Base-by-base conservation (phyloP, 2,329 filamentous ascomycete genomes). In the Fusarium acutatum region DNA sequence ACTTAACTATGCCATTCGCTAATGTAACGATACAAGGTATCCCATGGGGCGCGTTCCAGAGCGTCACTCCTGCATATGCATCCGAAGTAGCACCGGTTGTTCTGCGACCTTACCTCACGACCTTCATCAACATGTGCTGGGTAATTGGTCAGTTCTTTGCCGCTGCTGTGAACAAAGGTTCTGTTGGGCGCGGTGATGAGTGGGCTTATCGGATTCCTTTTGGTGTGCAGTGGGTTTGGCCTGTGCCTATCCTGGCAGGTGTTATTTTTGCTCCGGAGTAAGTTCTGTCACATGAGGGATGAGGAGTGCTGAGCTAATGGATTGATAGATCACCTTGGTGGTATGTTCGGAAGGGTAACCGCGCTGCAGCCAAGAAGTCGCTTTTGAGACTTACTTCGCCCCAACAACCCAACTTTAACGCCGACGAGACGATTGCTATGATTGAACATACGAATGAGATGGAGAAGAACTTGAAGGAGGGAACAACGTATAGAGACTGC, bases 91-190 rank as follows among this genome's bases (percentile, higher is more conserved):
- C 84, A 8, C 84, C 84, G n/a, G 78, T 83, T 50, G 84, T 84
- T 5, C 83, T 89, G 5, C 82, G 88, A 7, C 84, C 85, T 0
- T 88, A 88, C 49, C 81, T 90, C 7, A 89, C 87, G 1, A 87
- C 85, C 0, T 88, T 86, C 60, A 86, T 87, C 75, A 90, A 89
- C 70, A 83, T 89, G 79, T 89, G 87, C 71, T 89, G 87, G 85
- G 86, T 88, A 7, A 86, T 89, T 53, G 88, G 88, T 2, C 87
- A 89, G 68, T 83, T 90, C 71, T 82, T 88, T 50, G 83, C 84
- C 1, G 83, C 84, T 1, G 86, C 84, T 0, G 85, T 88, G 18
- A 83, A 86, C 67, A 83, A 83, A 40, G 82, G 80, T 10, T 83
- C 86, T 9, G 77, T 85, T 14, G 68, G 76, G 28, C 78, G 82